Evolutionary conservation across 2,329 filamentous ascomycete species (phyloP), one percentile per base, ranked within the genome.

Genomic region (Parafenestella ontariensis): DNA sequence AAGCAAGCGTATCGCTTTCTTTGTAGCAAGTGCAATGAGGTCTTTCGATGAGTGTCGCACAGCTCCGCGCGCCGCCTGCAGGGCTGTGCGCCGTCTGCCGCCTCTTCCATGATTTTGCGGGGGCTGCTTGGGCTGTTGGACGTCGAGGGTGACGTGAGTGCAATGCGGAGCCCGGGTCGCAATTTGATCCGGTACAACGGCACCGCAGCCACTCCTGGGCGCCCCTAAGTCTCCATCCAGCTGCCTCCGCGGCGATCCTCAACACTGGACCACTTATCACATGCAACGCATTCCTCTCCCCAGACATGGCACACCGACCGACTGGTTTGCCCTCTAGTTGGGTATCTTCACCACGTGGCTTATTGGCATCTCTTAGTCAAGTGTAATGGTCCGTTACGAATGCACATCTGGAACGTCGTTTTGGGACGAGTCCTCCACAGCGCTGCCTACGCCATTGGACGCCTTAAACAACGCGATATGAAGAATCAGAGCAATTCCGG

Each of bases 171-270:
- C 49, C 46, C 40, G 11, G 41, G 40, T 36, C 54, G 28, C 49
- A 20, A 18, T 8, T 6, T 49, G 46, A 24, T 21, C 54, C 42
- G 49, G 39, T 11, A 33, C 46, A 44, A 28, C 28, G 54, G 47
- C 47, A 29, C 45, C 34, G 52, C 50, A 54, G 55, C 55, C 55
- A 58, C 51, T 39, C 44, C 23, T 51, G 49, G 21, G 26, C 56
- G n/a, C n/a, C n/a, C n/a, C n/a, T n/a, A n/a, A n/a, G n/a, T n/a
- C n/a, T 54, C n/a, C 50, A 59, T 40, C 4, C 18, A 49, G 56
- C 33, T 31, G 20, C 21, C 34, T 49, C 53, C 53, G 50, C 49
- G 47, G 43, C 53, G 46, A 59, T 59, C 53, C 40, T 49, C 50
- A 24, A 24, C 20, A 15, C 31, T 34, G 3, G n/a, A 24, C 17